These are phyloP conservation scores for Samsoniella hepiali DNA, from an alignment of 2,329 filamentous ascomycete species.

Conservation along the genomic window DNA sequence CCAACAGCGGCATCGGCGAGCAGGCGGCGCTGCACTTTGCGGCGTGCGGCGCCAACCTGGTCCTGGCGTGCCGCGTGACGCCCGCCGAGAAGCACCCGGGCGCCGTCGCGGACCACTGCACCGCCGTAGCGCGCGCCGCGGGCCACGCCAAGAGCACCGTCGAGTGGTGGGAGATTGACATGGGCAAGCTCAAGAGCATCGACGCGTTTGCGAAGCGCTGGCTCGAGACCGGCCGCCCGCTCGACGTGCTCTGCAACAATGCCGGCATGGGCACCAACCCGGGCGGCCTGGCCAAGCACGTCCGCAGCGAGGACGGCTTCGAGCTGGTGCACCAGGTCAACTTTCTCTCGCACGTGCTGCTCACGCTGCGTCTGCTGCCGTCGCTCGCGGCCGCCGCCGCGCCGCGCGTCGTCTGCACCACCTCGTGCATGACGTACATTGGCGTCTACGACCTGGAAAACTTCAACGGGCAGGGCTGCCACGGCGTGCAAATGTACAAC, in stretches of 20 bases:
- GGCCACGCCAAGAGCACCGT: conserved; percentile 20
- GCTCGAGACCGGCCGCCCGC: conserved; percentile 24
- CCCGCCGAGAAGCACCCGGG: conserved; percentile 26
- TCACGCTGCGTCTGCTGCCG: conserved; percentile 29
- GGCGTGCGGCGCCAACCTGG: conserved; percentile 27
- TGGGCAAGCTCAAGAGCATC: conserved; percentile 25
- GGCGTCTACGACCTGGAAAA: conserved; percentile 27
- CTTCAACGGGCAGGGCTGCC: conserved; percentile 24
- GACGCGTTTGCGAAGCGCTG: conserved; percentile 28
- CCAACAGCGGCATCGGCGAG: conserved; percentile 28
- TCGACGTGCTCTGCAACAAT: conserved; percentile 32
- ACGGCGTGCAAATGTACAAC: conserved; percentile 23
- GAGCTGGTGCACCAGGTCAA: conserved; percentile 33
- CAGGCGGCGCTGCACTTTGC: conserved; percentile 27
- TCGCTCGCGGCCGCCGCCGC: conserved; percentile 24
- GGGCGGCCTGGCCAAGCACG: conserved; percentile 13
- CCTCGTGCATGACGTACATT: conserved; percentile 29
- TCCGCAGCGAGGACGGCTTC: conserved; percentile 29
- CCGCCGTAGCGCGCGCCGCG: conserved; percentile 13
- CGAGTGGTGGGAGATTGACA: conserved; percentile 30
- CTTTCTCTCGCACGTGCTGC: conserved; percentile 30
- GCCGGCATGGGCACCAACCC: conserved; percentile 26
- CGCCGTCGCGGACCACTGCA: conserved; percentile 25
- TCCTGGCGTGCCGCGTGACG: conserved; percentile 27
- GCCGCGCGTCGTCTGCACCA: conserved; percentile 31